These are phyloP conservation scores for Epichloe typhina DNA, from an alignment of 2,329 filamentous ascomycete genomes.

Conservation along the genomic window DNA sequence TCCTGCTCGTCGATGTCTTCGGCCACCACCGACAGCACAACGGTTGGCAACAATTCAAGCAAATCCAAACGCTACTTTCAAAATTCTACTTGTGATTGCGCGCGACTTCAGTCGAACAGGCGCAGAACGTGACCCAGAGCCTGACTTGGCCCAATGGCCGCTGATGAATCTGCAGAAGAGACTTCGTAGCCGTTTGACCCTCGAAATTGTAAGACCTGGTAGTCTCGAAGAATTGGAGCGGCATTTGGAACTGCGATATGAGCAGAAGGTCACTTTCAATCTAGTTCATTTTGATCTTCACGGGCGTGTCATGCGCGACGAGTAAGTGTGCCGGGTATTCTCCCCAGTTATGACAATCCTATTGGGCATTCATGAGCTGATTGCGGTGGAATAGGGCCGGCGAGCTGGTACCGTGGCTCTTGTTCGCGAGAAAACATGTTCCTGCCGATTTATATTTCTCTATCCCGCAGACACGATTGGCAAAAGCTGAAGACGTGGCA, in stretches of 20 bases:
- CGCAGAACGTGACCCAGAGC: constrained; percentile 15
- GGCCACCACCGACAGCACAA: constrained; percentile 2
- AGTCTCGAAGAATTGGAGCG: constrained; percentile 13
- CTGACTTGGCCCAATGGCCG: constrained; percentile 16
- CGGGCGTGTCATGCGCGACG: constrained; percentile 13
- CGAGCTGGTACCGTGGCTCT: constrained; percentile 12
- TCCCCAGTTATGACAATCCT: background rate
- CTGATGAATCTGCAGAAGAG: constrained; percentile 17
- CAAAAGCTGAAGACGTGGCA: constrained; percentile 12
- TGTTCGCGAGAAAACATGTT: constrained; percentile 13
- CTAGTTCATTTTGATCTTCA: constrained; percentile 18
- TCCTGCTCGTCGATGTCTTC: constrained; percentile 3
- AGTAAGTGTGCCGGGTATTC: constrained; percentile 8
- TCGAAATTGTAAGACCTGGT: constrained; percentile 15
- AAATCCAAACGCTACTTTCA: constrained; percentile 10
- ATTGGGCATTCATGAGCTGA: background rate
- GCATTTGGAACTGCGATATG: constrained; percentile 11
- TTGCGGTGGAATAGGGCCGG: constrained; percentile 8
- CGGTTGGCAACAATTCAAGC: constrained; percentile 11
- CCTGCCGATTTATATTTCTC: constrained; percentile 7
- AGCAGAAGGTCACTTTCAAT: constrained; percentile 13
- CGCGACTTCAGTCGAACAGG: constrained; percentile 15
- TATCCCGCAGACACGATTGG: constrained; percentile 13
- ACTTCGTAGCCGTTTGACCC: constrained; percentile 12
- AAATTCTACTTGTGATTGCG: constrained; percentile 16